Evolutionary conservation across 75 land plant genomes (phyloP).

Genomic region (Selaginella tamariscina): DNA sequence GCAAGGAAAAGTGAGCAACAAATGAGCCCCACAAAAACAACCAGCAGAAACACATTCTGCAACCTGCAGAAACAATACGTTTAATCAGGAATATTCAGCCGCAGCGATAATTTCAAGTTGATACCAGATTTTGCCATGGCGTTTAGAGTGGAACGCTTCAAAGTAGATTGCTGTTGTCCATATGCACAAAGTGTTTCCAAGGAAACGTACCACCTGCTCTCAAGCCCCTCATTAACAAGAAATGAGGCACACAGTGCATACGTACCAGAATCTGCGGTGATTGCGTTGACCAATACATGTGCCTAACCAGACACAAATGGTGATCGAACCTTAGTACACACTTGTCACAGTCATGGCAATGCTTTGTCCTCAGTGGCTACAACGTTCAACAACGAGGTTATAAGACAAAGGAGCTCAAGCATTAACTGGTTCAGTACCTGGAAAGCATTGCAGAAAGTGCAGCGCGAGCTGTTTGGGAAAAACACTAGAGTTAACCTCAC

Average conservation of each 20-base stretch:
- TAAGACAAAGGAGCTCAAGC: not conserved
- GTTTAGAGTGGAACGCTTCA: slow-evolving; percentile 23
- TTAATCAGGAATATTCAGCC: no score
- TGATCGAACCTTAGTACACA: slow-evolving; percentile 99
- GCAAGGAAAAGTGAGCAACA: slow-evolving; percentile 47
- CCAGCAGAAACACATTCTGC: slow-evolving; percentile 39
- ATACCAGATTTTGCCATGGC: not conserved
- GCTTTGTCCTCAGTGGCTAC: slow-evolving; percentile 94
- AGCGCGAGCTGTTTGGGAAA: not conserved
- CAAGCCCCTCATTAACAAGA: not conserved
- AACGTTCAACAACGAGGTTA: slow-evolving; percentile 2
- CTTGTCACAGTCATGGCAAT: slow-evolving; percentile 97
- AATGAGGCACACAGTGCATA: slow-evolving; percentile 10
- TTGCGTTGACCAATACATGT: slow-evolving; percentile 90
- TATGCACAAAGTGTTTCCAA: slow-evolving; percentile 59
- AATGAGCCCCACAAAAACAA: slow-evolving; percentile 38
- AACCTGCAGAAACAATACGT: slow-evolving; percentile 52
- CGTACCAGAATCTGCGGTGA: slow-evolving; percentile 91
- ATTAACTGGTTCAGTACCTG: not conserved
- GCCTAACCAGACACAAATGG: slow-evolving; percentile 96
- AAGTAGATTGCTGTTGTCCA: slow-evolving; percentile 74
- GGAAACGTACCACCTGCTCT: slow-evolving; percentile 93
- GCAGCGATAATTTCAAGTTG: no score
- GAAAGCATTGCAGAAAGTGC: slow-evolving; percentile 10
- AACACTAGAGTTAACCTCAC: not conserved